phyloP scores from a whole-genome alignment of 1,139 yeast genomes.

The Pneumocystis wakefieldiae region DNA sequence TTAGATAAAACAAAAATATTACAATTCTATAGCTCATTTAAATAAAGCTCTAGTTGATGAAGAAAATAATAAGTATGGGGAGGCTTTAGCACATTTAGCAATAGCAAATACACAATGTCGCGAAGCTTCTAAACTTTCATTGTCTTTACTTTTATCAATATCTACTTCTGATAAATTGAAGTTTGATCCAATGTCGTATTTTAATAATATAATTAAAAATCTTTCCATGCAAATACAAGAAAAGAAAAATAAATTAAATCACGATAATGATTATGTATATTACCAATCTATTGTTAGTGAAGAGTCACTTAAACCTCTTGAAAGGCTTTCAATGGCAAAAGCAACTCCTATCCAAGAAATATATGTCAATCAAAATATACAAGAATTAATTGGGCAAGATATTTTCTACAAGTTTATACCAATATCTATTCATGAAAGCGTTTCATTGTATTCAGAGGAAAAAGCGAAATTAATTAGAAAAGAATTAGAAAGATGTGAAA shows the following conservation, averaged over 20 bases:
- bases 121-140: constrained; percentile 14
- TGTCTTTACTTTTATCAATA: not conserved
- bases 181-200: constrained; percentile 15
- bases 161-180: not conserved
- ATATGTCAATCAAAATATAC: constrained; percentile 35
- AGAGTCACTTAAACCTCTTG: constrained; percentile 42
- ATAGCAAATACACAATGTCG: constrained; percentile 29
- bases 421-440: constrained; percentile 75
- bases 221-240: constrained; percentile 26
- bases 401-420: constrained; percentile 72
- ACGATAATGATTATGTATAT: constrained; percentile 75
- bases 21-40: constrained; percentile 29
- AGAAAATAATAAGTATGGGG: constrained; percentile 45
- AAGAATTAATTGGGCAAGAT: constrained; percentile 36
- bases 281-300: constrained; percentile 61
- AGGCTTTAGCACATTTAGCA: constrained; percentile 54
- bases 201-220: constrained; percentile 18
- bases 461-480: constrained; percentile 62
- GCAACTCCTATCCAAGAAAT: constrained; percentile 44
- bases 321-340: constrained; percentile 66
- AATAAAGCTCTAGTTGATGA: constrained; percentile 41
- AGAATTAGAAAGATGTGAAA: constrained; percentile 61
- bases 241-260: constrained; percentile 38
- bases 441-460: constrained; percentile 78
- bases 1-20: constrained; percentile 7